Evolutionary conservation across 192 early-diverging fungal species (phyloP).

Genomic region (Allomyces macrogynus): DNA sequence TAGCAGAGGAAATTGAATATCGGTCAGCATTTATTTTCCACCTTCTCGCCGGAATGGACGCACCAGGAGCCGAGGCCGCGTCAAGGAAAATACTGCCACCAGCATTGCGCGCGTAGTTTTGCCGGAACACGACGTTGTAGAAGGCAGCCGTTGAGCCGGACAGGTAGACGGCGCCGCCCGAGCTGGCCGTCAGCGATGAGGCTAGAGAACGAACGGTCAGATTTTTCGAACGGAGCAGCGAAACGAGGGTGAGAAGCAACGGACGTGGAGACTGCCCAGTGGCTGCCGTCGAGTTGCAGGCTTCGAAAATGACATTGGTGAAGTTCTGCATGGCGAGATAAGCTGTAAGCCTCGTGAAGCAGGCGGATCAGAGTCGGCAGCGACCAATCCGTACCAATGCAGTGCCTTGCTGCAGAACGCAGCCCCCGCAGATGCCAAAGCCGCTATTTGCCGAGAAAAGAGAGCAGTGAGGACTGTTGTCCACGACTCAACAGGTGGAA

Average conservation of each 20-base stretch:
- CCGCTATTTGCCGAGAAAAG: background rate
- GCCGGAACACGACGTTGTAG: background rate
- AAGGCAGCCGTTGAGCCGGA: background rate
- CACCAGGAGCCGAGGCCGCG: background rate
- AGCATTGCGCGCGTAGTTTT: background rate
- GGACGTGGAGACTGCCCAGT: background rate
- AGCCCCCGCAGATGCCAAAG: background rate
- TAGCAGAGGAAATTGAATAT: no score
- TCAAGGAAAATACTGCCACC: background rate
- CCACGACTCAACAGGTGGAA: background rate
- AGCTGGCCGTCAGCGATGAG: background rate
- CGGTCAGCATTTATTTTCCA: no score
- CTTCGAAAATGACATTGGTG: background rate
- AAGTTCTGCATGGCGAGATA: background rate
- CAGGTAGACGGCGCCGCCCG: background rate
- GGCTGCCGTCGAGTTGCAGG: background rate
- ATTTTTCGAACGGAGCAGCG: no score
- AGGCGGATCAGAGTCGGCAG: no score
- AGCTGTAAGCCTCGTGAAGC: no score
- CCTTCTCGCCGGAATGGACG: no score
- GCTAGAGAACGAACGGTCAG: background rate
- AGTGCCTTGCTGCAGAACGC: background rate
- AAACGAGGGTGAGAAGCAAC: background rate
- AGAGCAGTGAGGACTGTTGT: background rate
- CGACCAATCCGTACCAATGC: no score